phyloP scores from a whole-genome alignment of 345 rosid genomes.

The Lepidium sativum region DNA sequence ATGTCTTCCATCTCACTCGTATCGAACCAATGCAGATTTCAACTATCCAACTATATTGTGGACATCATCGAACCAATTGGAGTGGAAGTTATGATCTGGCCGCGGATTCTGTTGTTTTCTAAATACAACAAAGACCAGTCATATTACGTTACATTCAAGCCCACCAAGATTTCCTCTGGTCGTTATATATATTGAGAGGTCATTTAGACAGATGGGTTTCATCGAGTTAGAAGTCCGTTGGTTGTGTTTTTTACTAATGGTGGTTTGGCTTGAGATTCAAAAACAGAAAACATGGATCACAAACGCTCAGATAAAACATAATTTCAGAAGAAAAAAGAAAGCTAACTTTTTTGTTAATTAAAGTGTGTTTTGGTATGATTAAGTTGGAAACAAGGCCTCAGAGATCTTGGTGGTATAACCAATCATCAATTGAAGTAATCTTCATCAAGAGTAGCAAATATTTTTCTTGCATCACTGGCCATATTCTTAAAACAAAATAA shows the following conservation, averaged over 20 bases:
- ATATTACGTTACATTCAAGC: slow-evolving; percentile 41
- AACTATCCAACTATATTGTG: slow-evolving; percentile 65
- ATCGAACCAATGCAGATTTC: slow-evolving; percentile 29
- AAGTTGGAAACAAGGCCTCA: slow-evolving; percentile 7
- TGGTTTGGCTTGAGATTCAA: neutral
- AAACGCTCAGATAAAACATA: no score
- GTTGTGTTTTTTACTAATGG: slow-evolving; percentile 32
- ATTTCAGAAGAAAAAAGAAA: no score
- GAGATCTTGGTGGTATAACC: slow-evolving; percentile 27
- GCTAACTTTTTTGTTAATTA: no score
- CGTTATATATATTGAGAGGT: slow-evolving; percentile 62
- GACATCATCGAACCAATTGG: slow-evolving; percentile 40
- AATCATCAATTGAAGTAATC: slow-evolving; percentile 16
- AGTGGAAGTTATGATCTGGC: slow-evolving; percentile 55
- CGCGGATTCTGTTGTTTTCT: slow-evolving; percentile 39
- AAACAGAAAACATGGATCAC: no score
- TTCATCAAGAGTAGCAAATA: slow-evolving; percentile 29
- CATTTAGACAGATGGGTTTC: slow-evolving; percentile 53
- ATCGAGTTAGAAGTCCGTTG: slow-evolving; percentile 53
- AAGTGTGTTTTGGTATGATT: no score
- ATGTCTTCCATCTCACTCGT: slow-evolving; percentile 9
- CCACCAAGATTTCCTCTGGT: slow-evolving; percentile 35
- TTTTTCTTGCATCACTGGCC: slow-evolving; percentile 23
- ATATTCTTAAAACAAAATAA: neutral
- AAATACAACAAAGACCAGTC: slow-evolving; percentile 27